Evolutionary conservation across 1,139 yeast genomes (phyloP).

Genomic region (Saccharomyces hybrid): DNA sequence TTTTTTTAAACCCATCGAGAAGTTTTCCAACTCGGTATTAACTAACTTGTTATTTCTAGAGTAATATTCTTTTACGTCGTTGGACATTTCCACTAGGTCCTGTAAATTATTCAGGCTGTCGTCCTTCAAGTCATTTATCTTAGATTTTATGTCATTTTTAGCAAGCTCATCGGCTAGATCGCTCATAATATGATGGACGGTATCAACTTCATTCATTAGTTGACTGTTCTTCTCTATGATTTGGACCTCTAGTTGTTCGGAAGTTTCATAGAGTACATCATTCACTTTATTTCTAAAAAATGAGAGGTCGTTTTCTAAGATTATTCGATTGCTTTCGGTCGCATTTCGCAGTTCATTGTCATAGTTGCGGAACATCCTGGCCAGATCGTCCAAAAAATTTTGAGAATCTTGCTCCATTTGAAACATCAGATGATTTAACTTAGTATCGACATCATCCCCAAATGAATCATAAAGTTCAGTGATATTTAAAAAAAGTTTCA

Average conservation of each 20-base stretch:
- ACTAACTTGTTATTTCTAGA: background rate
- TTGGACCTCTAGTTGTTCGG: background rate
- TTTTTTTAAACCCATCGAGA: conserved; percentile 1
- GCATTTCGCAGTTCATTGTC: conserved; percentile 9
- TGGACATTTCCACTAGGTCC: conserved; percentile 6
- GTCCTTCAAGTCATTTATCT: conserved; percentile 10
- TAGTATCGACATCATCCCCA: conserved; percentile 5
- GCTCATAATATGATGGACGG: background rate
- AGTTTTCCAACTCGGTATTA: background rate
- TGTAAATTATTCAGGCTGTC: conserved; percentile 11
- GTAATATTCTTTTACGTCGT: background rate
- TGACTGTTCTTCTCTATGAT: background rate
- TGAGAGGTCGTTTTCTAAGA: conserved; percentile 7
- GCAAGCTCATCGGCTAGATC: conserved; percentile 5
- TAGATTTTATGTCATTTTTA: conserved; percentile 6
- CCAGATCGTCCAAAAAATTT: background rate
- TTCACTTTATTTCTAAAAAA: background rate
- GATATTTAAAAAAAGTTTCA: conserved; percentile 42
- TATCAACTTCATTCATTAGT: background rate
- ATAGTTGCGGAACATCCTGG: conserved; percentile 6
- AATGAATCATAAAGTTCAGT: conserved; percentile 32
- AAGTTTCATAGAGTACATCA: background rate
- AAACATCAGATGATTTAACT: background rate
- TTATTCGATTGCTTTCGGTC: conserved; percentile 5
- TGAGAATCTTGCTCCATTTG: background rate